A percentile compares a stretch with the other conserved stretches of the same genome.
These are phyloP conservation scores for Hypholoma sublateritium DNA, from an alignment of 768 basidiomycete genomes.

Conservation along the genomic window DNA sequence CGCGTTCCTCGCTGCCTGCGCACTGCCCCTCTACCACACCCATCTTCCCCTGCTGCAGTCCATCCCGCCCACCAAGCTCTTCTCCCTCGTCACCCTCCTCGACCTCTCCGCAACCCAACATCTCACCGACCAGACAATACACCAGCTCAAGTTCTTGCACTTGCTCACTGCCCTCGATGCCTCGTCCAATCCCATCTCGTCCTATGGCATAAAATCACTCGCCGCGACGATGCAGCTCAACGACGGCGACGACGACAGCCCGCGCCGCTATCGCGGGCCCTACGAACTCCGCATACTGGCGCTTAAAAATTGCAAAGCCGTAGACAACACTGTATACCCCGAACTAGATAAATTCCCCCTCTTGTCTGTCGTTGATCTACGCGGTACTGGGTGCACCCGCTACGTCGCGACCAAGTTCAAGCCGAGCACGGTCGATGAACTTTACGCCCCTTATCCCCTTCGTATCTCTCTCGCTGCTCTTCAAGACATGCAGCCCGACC, in stretches of 20 bases:
- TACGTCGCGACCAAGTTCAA: conserved; percentile 23
- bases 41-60: conserved; percentile 57
- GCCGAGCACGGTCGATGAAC: conserved; percentile 23
- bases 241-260: conserved; percentile 22
- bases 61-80: conserved; percentile 53
- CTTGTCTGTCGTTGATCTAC: conserved; percentile 58
- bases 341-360: conserved; percentile 51
- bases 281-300: conserved; percentile 60
- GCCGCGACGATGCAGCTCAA: conserved; percentile 44
- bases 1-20: conserved; percentile 33
- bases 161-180: conserved; percentile 65
- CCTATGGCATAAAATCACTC: conserved; percentile 53
- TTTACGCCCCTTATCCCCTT: conserved; percentile 46
- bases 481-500: conserved; percentile 11
- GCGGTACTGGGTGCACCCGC: conserved; percentile 44
- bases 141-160: conserved; percentile 49
- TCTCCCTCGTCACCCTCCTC: conserved; percentile 65
- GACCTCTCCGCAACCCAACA: conserved; percentile 53
- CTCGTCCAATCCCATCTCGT: conserved; percentile 49
- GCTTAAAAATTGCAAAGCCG: conserved; percentile 50
- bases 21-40: conserved; percentile 52
- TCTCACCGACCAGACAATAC: conserved; percentile 59
- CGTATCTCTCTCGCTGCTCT: conserved; percentile 31
- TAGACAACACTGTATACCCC: conserved; percentile 44
- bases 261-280: conserved; percentile 38